Conservation (phyloP, 345 rosid genomes). For the Triadica sebifera region DNA sequence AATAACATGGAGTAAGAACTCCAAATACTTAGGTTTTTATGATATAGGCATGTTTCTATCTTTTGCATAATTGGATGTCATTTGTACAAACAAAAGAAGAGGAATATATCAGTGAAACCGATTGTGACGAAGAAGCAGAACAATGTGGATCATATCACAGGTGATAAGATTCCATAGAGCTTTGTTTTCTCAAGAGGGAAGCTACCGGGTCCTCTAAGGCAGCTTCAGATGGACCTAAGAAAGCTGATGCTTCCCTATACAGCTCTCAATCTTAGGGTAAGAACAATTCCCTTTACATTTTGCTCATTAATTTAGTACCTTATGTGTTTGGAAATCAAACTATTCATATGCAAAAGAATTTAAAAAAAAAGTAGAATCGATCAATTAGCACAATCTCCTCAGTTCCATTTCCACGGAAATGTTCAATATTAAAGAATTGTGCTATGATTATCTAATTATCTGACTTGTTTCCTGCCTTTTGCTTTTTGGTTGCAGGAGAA, state of each 20-base stretch:
- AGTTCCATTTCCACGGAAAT: background rate
- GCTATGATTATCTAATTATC: slow-evolving; percentile 4
- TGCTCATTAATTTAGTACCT: background rate
- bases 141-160: slow-evolving; percentile 72
- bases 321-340: background rate
- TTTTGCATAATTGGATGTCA: background rate
- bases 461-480: background rate
- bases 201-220: slow-evolving; percentile 72
- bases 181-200: slow-evolving; percentile 87
- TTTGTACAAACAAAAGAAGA: slow-evolving; percentile 45
- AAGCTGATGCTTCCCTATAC: slow-evolving; percentile 95
- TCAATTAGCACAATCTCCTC: too few relatives aligned
- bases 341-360: too few relatives aligned
- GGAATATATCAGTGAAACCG: slow-evolving; percentile 61
- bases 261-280: slow-evolving; percentile 85
- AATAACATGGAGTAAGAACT: too few relatives aligned
- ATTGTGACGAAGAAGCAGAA: slow-evolving; percentile 47
- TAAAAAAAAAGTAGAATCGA: too few relatives aligned
- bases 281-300: background rate
- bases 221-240: slow-evolving; percentile 85
- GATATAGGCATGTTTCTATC: background rate
- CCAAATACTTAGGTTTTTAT: background rate
- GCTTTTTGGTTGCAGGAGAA: slow-evolving; percentile 63
- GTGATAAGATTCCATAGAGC: slow-evolving; percentile 85
- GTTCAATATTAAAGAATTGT: background rate